Conservation (phyloP, 176 grass and related monocot genomes). For the Secale cereale region DNA sequence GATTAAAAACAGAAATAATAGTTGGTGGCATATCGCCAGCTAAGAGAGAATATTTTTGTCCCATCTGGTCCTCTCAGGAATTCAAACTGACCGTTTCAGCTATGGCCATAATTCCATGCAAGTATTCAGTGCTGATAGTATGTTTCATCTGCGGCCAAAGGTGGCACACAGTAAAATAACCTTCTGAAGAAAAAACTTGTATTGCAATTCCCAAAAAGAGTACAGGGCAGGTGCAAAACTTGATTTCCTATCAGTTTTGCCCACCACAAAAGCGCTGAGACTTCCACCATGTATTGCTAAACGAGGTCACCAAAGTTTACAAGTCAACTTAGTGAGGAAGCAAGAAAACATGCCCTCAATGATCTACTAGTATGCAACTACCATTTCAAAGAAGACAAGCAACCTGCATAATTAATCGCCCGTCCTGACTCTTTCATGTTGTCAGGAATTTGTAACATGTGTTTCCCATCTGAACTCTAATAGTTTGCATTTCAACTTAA, state of each 20-base stretch:
- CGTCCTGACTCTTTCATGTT: neutral
- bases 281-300: neutral
- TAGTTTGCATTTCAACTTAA: too few species aligned
- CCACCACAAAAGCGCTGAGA: neutral
- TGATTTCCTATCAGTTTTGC: neutral
- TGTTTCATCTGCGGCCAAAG: neutral
- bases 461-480: neutral
- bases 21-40: conserved; percentile 39
- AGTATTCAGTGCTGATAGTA: neutral
- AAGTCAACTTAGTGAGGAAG: neutral
- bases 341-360: neutral
- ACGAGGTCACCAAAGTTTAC: neutral
- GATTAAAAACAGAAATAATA: conserved; percentile 18
- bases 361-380: neutral
- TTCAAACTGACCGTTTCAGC: conserved; percentile 1
- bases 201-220: neutral
- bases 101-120: neutral
- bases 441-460: neutral
- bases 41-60: conserved; percentile 33
- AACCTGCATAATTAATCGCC: neutral
- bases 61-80: conserved; percentile 6
- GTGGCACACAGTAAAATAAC: neutral
- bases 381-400: neutral
- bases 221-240: neutral
- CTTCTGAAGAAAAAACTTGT: neutral